Evolutionary conservation across 345 rosid genomes (phyloP).

Genomic region (Capsella bursapastoris): DNA sequence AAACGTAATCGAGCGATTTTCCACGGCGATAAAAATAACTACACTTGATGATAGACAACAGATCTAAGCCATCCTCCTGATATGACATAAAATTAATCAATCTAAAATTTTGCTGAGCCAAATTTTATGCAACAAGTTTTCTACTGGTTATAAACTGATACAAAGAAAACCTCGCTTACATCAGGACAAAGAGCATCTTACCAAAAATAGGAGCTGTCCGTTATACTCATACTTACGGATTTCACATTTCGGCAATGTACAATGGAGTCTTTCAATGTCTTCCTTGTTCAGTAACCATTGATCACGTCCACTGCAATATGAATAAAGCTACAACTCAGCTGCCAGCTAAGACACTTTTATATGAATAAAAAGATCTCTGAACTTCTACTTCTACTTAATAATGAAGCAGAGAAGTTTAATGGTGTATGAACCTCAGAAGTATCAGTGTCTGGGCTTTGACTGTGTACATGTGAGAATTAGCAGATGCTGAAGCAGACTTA

Average conservation of each 20-base stretch:
- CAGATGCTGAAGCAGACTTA: constrained; percentile 60
- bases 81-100: constrained; percentile 5
- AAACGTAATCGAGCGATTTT: constrained; percentile 43
- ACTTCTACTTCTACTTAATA: constrained; percentile 16
- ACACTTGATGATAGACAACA: constrained; percentile 52
- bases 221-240: constrained; percentile 55
- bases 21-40: constrained; percentile 61
- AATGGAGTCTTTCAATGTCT: constrained; percentile 59
- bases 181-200: constrained; percentile 43
- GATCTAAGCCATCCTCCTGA: constrained; percentile 67
- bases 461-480: constrained; percentile 57
- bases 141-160: not conserved
- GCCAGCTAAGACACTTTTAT: not conserved
- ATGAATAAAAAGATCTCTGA: not conserved
- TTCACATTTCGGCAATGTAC: constrained; percentile 54
- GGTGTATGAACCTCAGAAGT: constrained; percentile 58
- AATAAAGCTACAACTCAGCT: constrained; percentile 16
- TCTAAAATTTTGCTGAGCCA: not conserved
- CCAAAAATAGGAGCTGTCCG: constrained; percentile 82
- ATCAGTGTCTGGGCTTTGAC: constrained; percentile 64
- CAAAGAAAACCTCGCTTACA: not conserved
- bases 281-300: constrained; percentile 68
- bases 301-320: constrained; percentile 64
- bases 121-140: not conserved
- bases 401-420: constrained; percentile 16